Evolutionary conservation across 345 rosid genomes (phyloP).

Genomic region (Salix purpurea): DNA sequence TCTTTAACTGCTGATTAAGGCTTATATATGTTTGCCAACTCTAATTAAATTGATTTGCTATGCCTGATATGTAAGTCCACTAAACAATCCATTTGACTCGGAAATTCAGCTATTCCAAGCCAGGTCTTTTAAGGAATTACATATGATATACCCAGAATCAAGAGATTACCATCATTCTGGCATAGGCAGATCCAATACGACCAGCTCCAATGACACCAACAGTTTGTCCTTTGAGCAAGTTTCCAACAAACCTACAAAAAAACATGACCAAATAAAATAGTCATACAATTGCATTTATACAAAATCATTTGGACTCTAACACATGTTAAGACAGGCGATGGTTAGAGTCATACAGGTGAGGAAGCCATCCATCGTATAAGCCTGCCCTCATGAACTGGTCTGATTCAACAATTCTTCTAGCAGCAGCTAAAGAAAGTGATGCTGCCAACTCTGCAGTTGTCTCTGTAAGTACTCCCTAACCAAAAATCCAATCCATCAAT

Average conservation of each 20-base stretch:
- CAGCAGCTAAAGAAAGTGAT: conserved; percentile 81
- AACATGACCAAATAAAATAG: background rate
- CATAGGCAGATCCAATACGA: conserved; percentile 97
- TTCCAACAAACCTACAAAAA: conserved; percentile 71
- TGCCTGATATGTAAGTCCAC: background rate
- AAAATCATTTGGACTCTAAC: background rate
- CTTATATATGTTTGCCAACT: background rate
- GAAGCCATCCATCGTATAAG: conserved; percentile 97
- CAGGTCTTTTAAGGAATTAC: background rate
- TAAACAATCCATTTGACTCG: background rate
- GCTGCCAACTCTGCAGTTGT: conserved; percentile 96
- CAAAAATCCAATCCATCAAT: conserved; percentile 8
- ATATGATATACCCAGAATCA: too few relatives aligned
- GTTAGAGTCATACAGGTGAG: conserved; percentile 51
- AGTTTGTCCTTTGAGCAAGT: conserved; percentile 96
- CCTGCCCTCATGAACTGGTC: conserved; percentile 97
- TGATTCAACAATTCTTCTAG: conserved; percentile 95
- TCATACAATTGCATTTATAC: background rate
- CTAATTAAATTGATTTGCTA: background rate
- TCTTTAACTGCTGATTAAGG: background rate
- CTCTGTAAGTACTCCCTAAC: conserved; percentile 93
- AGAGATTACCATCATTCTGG: conserved; percentile 83
- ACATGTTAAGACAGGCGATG: background rate
- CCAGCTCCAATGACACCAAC: conserved; percentile 99
- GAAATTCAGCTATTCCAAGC: background rate